phyloP scores from a whole-genome alignment of 208 protist species.

The Crithidia fasciculata region DNA sequence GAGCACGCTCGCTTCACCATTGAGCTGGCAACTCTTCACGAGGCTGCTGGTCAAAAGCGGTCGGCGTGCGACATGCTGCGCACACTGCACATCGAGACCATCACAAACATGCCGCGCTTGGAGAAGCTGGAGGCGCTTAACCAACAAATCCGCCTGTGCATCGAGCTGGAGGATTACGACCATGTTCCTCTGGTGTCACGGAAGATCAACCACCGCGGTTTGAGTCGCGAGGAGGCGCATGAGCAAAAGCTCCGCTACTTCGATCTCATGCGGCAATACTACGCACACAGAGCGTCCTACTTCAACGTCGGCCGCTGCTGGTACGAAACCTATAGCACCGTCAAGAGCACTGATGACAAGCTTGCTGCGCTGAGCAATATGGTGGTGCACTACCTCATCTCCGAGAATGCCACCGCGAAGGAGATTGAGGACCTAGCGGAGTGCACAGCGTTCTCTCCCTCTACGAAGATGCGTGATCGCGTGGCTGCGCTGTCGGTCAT shows the following conservation, averaged over 20 bases:
- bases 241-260: slow-evolving; percentile 89
- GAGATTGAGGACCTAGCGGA: slow-evolving; percentile 82
- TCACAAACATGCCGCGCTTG: slow-evolving; percentile 95
- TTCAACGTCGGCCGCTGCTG: slow-evolving; percentile 95
- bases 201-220: slow-evolving; percentile 92
- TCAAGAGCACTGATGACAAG: slow-evolving; percentile 72
- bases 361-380: slow-evolving; percentile 78
- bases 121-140: slow-evolving; percentile 97
- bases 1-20: slow-evolving; percentile 95
- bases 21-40: slow-evolving; percentile 90
- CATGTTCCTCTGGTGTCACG: slow-evolving; percentile 93
- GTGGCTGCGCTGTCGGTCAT: slow-evolving; percentile 54
- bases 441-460: slow-evolving; percentile 75
- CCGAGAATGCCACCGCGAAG: slow-evolving; percentile 80
- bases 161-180: slow-evolving; percentile 95
- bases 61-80: slow-evolving; percentile 94
- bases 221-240: slow-evolving; percentile 68
- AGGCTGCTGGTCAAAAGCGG: slow-evolving; percentile 89
- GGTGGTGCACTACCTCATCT: slow-evolving; percentile 83
- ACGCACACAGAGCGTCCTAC: slow-evolving; percentile 80
- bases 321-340: slow-evolving; percentile 93
- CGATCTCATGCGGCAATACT: slow-evolving; percentile 90
- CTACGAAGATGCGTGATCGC: slow-evolving; percentile 66
- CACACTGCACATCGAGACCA: slow-evolving; percentile 96
- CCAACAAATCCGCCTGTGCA: slow-evolving; percentile 94